phyloP scores from a whole-genome alignment of 176 grass and related monocot species.

The Oryza punctata region DNA sequence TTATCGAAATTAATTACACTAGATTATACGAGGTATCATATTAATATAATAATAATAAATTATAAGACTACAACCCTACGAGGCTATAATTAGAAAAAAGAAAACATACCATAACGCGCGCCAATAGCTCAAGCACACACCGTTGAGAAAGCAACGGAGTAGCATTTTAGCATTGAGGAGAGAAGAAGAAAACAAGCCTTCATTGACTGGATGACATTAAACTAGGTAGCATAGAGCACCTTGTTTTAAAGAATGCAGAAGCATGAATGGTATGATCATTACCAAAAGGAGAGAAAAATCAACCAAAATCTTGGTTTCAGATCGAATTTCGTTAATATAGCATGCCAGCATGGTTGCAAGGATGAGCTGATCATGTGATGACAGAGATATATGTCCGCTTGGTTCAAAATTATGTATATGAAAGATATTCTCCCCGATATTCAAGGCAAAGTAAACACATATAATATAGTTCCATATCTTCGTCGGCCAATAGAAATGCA shows the following conservation, averaged over 20 bases:
- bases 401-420: neutral
- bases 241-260: neutral
- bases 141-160: too few relatives aligned
- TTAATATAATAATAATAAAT: too few relatives aligned
- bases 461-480: neutral
- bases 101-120: too few relatives aligned
- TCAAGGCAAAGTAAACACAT: neutral
- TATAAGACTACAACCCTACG: too few relatives aligned
- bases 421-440: neutral
- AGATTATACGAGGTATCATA: too few relatives aligned
- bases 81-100: too few relatives aligned
- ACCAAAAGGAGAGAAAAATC: neutral
- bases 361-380: slow-evolving; percentile 5
- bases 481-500: neutral
- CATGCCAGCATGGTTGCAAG: neutral
- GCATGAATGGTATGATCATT: neutral
- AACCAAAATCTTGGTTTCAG: neutral
- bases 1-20: too few relatives aligned
- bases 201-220: neutral
- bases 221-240: neutral
- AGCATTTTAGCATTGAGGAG: too few relatives aligned
- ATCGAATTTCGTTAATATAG: neutral
- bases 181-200: neutral
- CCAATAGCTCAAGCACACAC: too few relatives aligned
- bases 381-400: neutral